Conservation (phyloP, 495 filamentous ascomycete genomes). For the Lasiosphaeriaceae sp. region DNA sequence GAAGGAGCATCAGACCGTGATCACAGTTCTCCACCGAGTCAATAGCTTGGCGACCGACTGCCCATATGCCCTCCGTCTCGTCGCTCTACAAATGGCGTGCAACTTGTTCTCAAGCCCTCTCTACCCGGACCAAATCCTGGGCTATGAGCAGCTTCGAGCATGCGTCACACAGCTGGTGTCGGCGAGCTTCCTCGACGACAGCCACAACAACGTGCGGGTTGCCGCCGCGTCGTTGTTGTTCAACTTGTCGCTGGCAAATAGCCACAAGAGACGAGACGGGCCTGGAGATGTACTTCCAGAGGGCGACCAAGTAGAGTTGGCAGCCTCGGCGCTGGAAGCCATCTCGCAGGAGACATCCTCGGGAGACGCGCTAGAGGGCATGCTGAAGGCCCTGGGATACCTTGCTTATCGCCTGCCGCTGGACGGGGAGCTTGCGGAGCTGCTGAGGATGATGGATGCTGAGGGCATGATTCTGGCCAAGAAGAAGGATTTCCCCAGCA, state of each 20-base stretch:
- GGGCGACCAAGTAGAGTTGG: constrained; percentile 70
- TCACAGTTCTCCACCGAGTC: constrained; percentile 58
- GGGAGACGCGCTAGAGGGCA: constrained; percentile 65
- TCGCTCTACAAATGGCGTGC: constrained; percentile 61
- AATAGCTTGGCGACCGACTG: constrained; percentile 40
- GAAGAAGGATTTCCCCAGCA: constrained; percentile 46
- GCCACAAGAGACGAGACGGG: constrained; percentile 55
- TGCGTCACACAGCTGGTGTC: constrained; percentile 46
- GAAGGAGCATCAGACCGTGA: constrained; percentile 56
- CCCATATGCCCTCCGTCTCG: constrained; percentile 80
- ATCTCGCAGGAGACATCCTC: constrained; percentile 63
- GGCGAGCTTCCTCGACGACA: constrained; percentile 51
- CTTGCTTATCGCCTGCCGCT: constrained; percentile 65
- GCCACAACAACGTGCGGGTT: constrained; percentile 56
- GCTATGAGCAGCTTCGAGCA: constrained; percentile 31
- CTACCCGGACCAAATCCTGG: constrained; percentile 46
- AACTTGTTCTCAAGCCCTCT: constrained; percentile 63
- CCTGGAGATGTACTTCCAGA: constrained; percentile 59
- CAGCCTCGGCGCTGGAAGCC: constrained; percentile 72
- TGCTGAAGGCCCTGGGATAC: constrained; percentile 68
- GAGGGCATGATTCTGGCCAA: constrained; percentile 54
- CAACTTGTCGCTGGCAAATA: constrained; percentile 71
- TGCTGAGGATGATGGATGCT: constrained; percentile 71
- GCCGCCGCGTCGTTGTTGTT: constrained; percentile 79
- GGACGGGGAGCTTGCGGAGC: constrained; percentile 67